A percentile compares a stretch with the other conserved stretches of the same genome.
Conservation (phyloP, 2,329 filamentous ascomycete genomes). For the Xylariaceae sp. region DNA sequence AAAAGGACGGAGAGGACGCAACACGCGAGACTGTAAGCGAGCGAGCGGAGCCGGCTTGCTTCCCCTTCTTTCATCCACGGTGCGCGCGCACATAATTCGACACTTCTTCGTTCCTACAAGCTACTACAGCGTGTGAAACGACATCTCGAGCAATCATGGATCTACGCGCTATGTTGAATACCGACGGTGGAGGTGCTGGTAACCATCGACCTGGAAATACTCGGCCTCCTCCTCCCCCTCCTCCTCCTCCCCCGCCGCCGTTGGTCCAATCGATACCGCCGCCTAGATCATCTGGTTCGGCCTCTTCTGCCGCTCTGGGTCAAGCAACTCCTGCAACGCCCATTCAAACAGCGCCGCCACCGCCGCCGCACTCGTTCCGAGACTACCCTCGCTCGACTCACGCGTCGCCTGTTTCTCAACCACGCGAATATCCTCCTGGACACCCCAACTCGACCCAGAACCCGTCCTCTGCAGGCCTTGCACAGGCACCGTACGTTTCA, state of each 20-base stretch:
- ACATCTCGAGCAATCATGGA: slow-evolving; percentile 20
- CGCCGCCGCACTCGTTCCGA: slow-evolving; percentile 43
- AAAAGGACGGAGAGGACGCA: background rate
- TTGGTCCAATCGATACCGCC: slow-evolving; percentile 27
- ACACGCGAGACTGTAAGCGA: background rate
- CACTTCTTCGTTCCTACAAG: slow-evolving; percentile 4
- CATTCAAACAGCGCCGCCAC: slow-evolving; percentile 36
- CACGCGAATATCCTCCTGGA: slow-evolving; percentile 41
- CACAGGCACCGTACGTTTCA: slow-evolving; percentile 38
- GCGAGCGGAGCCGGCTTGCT: background rate
- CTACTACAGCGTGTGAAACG: background rate
- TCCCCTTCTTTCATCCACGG: slow-evolving; percentile 1
- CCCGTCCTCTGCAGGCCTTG: slow-evolving; percentile 23
- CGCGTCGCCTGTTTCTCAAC: slow-evolving; percentile 43
- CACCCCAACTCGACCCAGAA: slow-evolving; percentile 31
- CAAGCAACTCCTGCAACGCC: slow-evolving; percentile 34
- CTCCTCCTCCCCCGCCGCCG: slow-evolving; percentile 22
- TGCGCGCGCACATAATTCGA: slow-evolving; percentile 6
- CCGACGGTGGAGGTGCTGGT: slow-evolving; percentile 35
- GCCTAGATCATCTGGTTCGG: slow-evolving; percentile 5
- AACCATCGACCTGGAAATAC: slow-evolving; percentile 28
- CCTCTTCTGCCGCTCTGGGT: slow-evolving; percentile 22
- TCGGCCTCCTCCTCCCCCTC: slow-evolving; percentile 19
- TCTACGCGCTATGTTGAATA: slow-evolving; percentile 45
- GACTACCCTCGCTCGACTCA: slow-evolving; percentile 47